Evolutionary conservation across 2,329 filamentous ascomycete species (phyloP).

Genomic region (Lachnellula occidentalis): DNA sequence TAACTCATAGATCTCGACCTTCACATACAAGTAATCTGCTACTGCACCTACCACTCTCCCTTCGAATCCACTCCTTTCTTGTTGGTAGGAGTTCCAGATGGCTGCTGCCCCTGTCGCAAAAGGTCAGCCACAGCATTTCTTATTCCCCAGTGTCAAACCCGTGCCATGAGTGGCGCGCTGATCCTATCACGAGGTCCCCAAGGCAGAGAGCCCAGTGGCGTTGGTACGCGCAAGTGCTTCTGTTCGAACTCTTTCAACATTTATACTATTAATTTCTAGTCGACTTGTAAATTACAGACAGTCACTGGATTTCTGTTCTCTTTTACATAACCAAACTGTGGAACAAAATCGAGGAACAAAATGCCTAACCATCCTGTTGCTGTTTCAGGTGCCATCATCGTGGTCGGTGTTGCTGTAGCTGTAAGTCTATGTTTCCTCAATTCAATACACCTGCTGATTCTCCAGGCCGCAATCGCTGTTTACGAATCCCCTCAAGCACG

Average conservation of each 20-base stretch:
- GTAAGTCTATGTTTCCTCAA: conserved; percentile 19
- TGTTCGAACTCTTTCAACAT: not conserved
- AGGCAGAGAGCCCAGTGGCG: conserved; percentile 7
- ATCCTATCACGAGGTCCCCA: conserved; percentile 10
- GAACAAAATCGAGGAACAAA: conserved; percentile 16
- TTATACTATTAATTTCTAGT: not conserved
- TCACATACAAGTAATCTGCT: not conserved
- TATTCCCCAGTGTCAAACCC: not conserved
- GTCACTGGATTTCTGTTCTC: not conserved
- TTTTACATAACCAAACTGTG: not conserved
- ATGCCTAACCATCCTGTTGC: conserved; percentile 30
- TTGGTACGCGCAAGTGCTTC: conserved; percentile 7
- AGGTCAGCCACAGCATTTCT: conserved; percentile 20
- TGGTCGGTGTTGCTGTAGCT: conserved; percentile 28
- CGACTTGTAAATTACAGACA: not conserved
- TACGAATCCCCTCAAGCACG: conserved; percentile 61
- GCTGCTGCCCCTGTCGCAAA: conserved; percentile 26
- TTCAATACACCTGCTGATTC: conserved; percentile 3
- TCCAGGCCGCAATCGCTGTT: conserved; percentile 36
- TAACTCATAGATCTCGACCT: not conserved
- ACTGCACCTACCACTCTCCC: not conserved
- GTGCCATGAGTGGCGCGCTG: conserved; percentile 9
- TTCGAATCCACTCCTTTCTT: not conserved
- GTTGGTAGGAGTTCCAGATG: conserved; percentile 18
- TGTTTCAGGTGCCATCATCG: conserved; percentile 31